phyloP scores from a whole-genome alignment of 139 green algal species.

The Closterium sp. region DNA sequence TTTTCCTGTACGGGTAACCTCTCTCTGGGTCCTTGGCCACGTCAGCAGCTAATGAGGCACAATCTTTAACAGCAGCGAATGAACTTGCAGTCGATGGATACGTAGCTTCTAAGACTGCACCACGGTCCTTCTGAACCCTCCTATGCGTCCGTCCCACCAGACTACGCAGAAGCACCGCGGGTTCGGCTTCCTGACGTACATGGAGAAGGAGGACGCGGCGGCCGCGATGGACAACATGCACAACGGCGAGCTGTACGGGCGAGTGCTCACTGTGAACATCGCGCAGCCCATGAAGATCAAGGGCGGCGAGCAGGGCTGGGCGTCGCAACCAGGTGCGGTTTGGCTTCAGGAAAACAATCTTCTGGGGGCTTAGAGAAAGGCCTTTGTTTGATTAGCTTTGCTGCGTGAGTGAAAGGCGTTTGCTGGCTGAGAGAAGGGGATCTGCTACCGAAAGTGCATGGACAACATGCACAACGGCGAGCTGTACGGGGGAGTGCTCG shows the following conservation, averaged over 20 bases:
- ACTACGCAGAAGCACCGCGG: conserved; percentile 72
- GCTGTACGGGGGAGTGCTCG: conserved; percentile 68
- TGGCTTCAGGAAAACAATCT: too few species aligned
- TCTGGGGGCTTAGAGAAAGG: too few species aligned
- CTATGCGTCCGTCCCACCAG: conserved; percentile 9
- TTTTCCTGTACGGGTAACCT: not conserved
- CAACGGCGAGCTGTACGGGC: conserved; percentile 71
- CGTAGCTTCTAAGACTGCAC: not conserved
- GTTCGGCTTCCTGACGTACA: conserved; percentile 93
- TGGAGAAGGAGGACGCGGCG: conserved; percentile 77
- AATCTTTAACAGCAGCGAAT: not conserved
- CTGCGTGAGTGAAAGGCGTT: too few species aligned
- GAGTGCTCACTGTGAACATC: conserved; percentile 82
- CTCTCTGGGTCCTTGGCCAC: not conserved
- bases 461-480: conserved; percentile 98
- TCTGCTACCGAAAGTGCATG: too few species aligned
- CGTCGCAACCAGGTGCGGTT: conserved; percentile 38
- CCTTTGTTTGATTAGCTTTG: too few species aligned
- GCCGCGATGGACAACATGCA: conserved; percentile 98
- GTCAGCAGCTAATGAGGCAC: not conserved
- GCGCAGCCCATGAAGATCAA: conserved; percentile 92
- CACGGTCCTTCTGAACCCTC: too few species aligned
- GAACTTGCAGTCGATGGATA: not conserved
- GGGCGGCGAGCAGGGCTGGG: conserved; percentile 63
- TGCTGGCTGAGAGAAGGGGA: too few species aligned